Percentiles rank a stretch among this genome's conserved stretches.
These are phyloP conservation scores for Atalantia buxifolia DNA, from an alignment of 345 rosid genomes.

Conservation along the genomic window DNA sequence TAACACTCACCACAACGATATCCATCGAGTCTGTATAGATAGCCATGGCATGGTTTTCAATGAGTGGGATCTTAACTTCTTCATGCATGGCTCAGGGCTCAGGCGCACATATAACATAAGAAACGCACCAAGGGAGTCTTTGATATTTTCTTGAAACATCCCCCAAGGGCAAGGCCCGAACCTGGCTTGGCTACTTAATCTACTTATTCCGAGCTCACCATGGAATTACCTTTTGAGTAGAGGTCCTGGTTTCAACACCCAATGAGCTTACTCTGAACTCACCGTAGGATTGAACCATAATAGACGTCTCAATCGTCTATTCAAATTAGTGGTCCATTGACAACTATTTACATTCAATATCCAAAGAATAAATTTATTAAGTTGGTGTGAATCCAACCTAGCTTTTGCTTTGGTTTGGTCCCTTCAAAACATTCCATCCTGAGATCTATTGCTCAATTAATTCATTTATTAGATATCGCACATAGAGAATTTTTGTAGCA, in stretches of 20 bases:
- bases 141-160: not conserved
- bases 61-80: not conserved
- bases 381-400: conserved; percentile 4
- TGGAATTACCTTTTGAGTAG: no score
- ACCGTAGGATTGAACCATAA: not conserved
- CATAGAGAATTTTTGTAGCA: not conserved
- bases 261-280: not conserved
- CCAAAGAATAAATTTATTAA: not conserved
- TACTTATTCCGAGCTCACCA: no score
- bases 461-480: not conserved
- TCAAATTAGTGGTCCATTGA: conserved; percentile 19
- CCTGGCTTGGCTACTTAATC: no score
- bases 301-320: not conserved
- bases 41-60: not conserved
- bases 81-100: not conserved
- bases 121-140: not conserved
- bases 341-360: conserved; percentile 3
- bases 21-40: not conserved
- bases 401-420: conserved; percentile 8
- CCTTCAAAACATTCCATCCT: conserved; percentile 27
- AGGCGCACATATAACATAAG: not conserved
- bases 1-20: not conserved
- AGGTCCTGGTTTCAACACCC: no score
- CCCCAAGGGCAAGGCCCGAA: no score
- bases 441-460: not conserved